Base-by-base conservation (phyloP, 805 yeast genomes). In the Saccharomycopsis vini region DNA sequence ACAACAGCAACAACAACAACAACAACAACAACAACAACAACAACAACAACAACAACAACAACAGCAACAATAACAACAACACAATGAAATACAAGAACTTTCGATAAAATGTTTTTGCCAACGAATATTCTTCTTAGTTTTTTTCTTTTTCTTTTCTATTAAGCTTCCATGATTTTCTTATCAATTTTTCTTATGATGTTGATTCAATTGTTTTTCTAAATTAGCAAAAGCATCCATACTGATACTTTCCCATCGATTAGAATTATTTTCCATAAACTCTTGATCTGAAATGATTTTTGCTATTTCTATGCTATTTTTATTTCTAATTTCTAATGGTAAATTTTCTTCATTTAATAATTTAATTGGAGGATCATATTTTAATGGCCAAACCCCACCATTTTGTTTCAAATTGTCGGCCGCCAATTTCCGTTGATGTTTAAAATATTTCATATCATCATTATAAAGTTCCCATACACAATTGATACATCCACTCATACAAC, bases 401-500 rank as follows among this genome's bases (percentile, higher is more conserved):
- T 56, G 52, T 16, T 63, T 62, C n/a, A 77, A 58, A 9, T 60
- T 54, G 59, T 71, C 43, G 46, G 71, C 82, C 0, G 95, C 96
- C 44, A 68, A 59, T 31, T 62, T 62, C 16, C 95, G 66, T 55
- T 68, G 62, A 1, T 50, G 57, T 54, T 78, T 76, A 95, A 96
- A 92, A 28, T 86, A 86, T 50, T 77, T 79, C 40, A 89, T 56
- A 58, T 92, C 97, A 42, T 90, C 97, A 52, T 82, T 80, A 59
- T 77, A 90, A 43, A 85, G 64, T 54, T 89, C 96, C 97, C 97
- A 92, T 2, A 90, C 97, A 61, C 98, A 90, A 62, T 90, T 88
- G 24, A 86, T 79, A 61, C 98, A 90, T 1, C 98, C 98, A 46
- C 92, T 80, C 95, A 88, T 88, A 62, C 98, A 90, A 61, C 98